Base-by-base conservation (phyloP, 495 filamentous ascomycete genomes). In the Xanthoparmelia taractica region DNA sequence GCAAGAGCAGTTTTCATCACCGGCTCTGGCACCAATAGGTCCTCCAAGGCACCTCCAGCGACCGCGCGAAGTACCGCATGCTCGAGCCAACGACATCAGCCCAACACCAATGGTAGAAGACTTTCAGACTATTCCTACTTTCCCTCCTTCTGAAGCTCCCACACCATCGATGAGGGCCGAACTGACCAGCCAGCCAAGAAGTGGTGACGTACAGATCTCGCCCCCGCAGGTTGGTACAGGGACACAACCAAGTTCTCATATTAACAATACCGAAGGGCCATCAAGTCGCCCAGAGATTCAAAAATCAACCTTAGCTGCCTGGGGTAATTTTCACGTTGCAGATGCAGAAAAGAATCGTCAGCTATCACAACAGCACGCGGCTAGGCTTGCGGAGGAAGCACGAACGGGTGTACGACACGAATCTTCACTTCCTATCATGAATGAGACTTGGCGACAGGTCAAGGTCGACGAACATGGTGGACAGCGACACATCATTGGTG, bases 371-470 rank as follows among this genome's bases (percentile, higher is more conserved):
- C 73, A 81, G 54, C 70, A 75, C 63, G 73, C 67, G 57, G 66
- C 75, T 15, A 73, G 70, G 47, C 69, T 70, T 45, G 75, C 76
- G n/a, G 74, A 71, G 27, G 74, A 73, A 59, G 66, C 73, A 40
- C 63, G 69, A 62, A 55, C 63, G 20, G 61, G 69, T 52, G 18
- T 65, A 48, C 29, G 55, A 67, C 57, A 65, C 56, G 71, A 11
- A 72, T 77, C 63, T 38, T 72, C 73, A 20, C 75, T 78, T 59
- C 70, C 81, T 17, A 70, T 71, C 20, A 83, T 88, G 65, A 81
- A 80, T 58, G 87, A 91, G 58, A 85, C 81, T 6, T 89, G 85
- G 85, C 80, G 81, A 17, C 81, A 84, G 36, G 79, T 81, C 13
- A 77, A 76, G 59, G 65, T 82, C 2, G 79, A 81, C 33, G 79